phyloP scores from a whole-genome alignment of 2,329 filamentous ascomycete genomes.

The Xylariaceae sp. region DNA sequence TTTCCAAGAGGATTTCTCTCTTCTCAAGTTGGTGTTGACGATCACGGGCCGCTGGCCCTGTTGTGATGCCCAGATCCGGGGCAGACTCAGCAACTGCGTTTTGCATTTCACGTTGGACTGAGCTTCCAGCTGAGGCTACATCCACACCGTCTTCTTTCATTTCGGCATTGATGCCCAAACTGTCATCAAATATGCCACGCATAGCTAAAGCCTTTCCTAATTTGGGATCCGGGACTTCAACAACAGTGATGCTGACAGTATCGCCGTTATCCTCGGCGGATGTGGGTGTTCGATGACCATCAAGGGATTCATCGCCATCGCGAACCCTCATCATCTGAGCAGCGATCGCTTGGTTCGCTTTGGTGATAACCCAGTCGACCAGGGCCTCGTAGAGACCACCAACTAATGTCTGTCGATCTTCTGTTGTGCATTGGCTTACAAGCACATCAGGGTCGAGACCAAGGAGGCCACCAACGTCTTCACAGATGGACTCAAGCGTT shows the following conservation, averaged over 20 bases:
- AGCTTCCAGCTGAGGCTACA: slow-evolving; percentile 69
- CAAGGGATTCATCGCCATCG: slow-evolving; percentile 63
- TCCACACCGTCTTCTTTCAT: slow-evolving; percentile 94
- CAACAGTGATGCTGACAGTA: slow-evolving; percentile 81
- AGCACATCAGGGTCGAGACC: slow-evolving; percentile 84
- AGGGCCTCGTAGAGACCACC: slow-evolving; percentile 87
- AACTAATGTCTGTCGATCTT: slow-evolving; percentile 79
- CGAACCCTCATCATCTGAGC: slow-evolving; percentile 66
- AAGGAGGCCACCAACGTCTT: slow-evolving; percentile 82
- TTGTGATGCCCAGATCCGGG: slow-evolving; percentile 73
- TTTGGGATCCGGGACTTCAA: slow-evolving; percentile 77
- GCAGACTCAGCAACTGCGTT: slow-evolving; percentile 73
- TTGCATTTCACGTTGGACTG: slow-evolving; percentile 83
- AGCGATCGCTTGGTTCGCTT: slow-evolving; percentile 81
- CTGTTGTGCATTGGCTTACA: slow-evolving; percentile 71
- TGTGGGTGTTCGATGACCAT: slow-evolving; percentile 62
- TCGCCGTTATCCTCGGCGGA: slow-evolving; percentile 70
- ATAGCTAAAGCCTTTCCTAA: slow-evolving; percentile 86
- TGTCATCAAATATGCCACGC: slow-evolving; percentile 88
- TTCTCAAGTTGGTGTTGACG: slow-evolving; percentile 76
- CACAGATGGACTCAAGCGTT: slow-evolving; percentile 76
- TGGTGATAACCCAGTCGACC: slow-evolving; percentile 89
- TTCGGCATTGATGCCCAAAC: slow-evolving; percentile 87
- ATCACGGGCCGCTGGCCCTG: slow-evolving; percentile 63
- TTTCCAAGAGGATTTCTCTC: slow-evolving; percentile 79